phyloP scores from a whole-genome alignment of 1,284 basidiomycete species.

The Paramarasmius palmivorus region DNA sequence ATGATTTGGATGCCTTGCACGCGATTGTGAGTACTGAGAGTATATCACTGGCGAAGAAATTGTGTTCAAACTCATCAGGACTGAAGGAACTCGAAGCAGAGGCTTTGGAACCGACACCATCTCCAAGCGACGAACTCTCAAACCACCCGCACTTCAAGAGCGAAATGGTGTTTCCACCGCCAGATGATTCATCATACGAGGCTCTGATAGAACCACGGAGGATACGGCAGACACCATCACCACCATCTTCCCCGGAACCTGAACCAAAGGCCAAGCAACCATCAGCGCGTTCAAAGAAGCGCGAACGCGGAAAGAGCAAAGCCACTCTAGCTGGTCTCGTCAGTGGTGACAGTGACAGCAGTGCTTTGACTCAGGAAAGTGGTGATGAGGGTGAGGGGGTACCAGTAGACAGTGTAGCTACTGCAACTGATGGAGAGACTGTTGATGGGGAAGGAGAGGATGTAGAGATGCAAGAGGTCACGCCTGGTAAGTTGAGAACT shows the following conservation, averaged over 20 bases:
- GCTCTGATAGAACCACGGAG: slow-evolving; percentile 59
- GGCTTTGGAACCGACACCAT: slow-evolving; percentile 63
- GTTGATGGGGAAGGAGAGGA: slow-evolving; percentile 66
- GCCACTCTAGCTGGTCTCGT: slow-evolving; percentile 66
- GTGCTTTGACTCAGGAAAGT: slow-evolving; percentile 76
- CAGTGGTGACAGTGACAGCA: slow-evolving; percentile 78
- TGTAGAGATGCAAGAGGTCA: slow-evolving; percentile 51
- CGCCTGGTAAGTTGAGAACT: slow-evolving; percentile 46
- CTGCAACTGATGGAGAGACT: slow-evolving; percentile 69
- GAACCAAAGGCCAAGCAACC: slow-evolving; percentile 33
- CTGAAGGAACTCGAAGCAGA: slow-evolving; percentile 59
- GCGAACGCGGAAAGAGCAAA: slow-evolving; percentile 37
- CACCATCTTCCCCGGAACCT: slow-evolving; percentile 54
- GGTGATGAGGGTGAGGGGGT: slow-evolving; percentile 58
- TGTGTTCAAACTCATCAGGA: slow-evolving; percentile 11
- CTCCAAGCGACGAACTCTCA: slow-evolving; percentile 63
- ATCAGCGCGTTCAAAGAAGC: slow-evolving; percentile 24
- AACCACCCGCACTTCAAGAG: slow-evolving; percentile 69
- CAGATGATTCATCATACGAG: slow-evolving; percentile 59
- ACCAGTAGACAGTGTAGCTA: slow-evolving; percentile 61
- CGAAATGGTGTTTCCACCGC: slow-evolving; percentile 55
- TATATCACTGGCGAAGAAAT: not conserved
- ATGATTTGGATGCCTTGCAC: slow-evolving; percentile 79
- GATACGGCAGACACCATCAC: slow-evolving; percentile 58
- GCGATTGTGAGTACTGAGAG: slow-evolving; percentile 51